Percentiles rank a stretch among this genome's conserved stretches.
Conservation (phyloP, 306 rosid genomes). For the Quercus parvula region DNA sequence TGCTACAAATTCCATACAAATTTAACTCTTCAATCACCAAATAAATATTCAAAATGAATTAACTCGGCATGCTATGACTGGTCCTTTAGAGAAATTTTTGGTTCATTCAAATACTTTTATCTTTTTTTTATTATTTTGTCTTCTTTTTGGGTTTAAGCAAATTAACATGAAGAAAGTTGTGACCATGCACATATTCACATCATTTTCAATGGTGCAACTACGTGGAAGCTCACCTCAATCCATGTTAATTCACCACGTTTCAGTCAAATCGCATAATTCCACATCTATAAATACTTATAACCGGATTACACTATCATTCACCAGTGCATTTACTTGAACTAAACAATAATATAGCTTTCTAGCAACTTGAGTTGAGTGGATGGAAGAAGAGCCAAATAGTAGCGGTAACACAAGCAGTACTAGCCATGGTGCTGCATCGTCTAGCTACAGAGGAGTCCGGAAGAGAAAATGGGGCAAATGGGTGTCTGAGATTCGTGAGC, state of each 20-base stretch:
- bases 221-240: constrained; percentile 46
- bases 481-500: constrained; percentile 95
- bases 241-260: constrained; percentile 17
- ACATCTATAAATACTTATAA: constrained; percentile 52
- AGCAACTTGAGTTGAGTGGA: constrained; percentile 1
- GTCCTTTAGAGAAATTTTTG: background rate
- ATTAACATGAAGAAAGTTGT: background rate
- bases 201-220: constrained; percentile 32
- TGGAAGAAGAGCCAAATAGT: constrained; percentile 40
- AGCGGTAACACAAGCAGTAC: background rate
- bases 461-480: constrained; percentile 98
- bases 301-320: constrained; percentile 15
- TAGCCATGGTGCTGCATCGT: constrained; percentile 42
- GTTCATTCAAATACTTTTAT: background rate
- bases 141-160: background rate
- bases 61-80: no score
- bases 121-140: background rate
- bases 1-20: constrained; percentile 11
- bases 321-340: background rate
- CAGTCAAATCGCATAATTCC: constrained; percentile 9
- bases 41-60: background rate
- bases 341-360: background rate
- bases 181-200: background rate
- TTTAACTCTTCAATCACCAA: background rate
- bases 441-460: constrained; percentile 78